Conservation (phyloP, 2,329 filamentous ascomycete genomes). For the Thelonectria rubi region DNA sequence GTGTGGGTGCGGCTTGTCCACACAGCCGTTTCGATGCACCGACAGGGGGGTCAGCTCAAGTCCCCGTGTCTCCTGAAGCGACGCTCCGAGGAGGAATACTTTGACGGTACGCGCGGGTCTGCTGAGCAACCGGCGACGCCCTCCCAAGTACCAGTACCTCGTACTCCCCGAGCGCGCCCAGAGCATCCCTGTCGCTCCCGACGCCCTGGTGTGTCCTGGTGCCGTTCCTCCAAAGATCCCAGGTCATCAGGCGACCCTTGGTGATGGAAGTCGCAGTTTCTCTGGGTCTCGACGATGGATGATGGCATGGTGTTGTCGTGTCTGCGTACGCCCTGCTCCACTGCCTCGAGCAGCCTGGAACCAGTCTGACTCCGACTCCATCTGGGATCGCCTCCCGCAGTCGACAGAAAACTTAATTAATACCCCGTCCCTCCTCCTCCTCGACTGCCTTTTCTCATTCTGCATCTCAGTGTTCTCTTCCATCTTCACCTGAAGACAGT, state of each 20-base stretch:
- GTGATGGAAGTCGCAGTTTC: conserved; percentile 12
- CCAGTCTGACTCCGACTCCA: conserved; percentile 23
- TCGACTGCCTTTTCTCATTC: conserved; percentile 19
- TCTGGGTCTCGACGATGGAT: neutral
- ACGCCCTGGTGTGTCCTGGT: conserved; percentile 25
- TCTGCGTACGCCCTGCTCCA: conserved; percentile 9
- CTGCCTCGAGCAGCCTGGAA: conserved; percentile 5
- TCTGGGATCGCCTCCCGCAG: conserved; percentile 30
- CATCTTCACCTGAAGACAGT: conserved; percentile 8
- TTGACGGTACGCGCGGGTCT: conserved; percentile 18
- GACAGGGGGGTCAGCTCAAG: conserved; percentile 8
- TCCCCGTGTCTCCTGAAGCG: conserved; percentile 18
- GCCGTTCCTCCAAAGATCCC: conserved; percentile 26
- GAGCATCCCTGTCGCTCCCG: conserved; percentile 18
- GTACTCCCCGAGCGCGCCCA: conserved; percentile 4
- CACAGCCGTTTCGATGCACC: conserved; percentile 15
- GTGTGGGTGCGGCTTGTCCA: neutral
- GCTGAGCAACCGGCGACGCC: neutral
- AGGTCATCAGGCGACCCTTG: conserved; percentile 19
- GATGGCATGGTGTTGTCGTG: conserved; percentile 6
- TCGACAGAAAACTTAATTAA: conserved; percentile 36
- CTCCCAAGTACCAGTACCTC: conserved; percentile 13
- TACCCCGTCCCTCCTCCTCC: conserved; percentile 33
- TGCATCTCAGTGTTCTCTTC: conserved; percentile 16
- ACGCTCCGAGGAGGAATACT: conserved; percentile 18